These are phyloP conservation scores for Ceriops tagal DNA, from an alignment of 345 rosid genomes.

Conservation along the genomic window DNA sequence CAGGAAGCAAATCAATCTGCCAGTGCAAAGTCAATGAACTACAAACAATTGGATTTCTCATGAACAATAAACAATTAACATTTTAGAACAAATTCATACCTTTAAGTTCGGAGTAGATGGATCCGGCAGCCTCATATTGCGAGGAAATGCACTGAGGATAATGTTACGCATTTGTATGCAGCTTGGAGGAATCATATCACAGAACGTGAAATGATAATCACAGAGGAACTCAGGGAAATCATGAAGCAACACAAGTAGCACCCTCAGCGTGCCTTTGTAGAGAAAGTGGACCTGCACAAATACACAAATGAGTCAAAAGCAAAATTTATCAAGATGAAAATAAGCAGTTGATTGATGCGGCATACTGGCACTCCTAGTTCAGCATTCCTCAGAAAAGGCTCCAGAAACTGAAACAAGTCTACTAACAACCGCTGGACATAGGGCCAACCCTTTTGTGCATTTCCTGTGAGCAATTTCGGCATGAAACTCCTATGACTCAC, in stretches of 20 bases:
- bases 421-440: constrained; percentile 82
- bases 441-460: constrained; percentile 95
- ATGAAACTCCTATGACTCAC: constrained; percentile 95
- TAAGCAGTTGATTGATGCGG: constrained; percentile 13
- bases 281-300: constrained; percentile 64
- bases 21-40: constrained; percentile 4
- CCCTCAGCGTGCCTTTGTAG: constrained; percentile 90
- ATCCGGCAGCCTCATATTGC: constrained; percentile 96
- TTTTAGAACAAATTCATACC: constrained; percentile 26
- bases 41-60: background rate
- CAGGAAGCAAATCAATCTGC: constrained; percentile 95
- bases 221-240: constrained; percentile 98
- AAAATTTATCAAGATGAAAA: background rate
- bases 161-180: constrained; percentile 99
- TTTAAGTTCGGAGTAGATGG: constrained; percentile 91
- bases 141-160: constrained; percentile 90
- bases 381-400: constrained; percentile 92
- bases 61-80: background rate
- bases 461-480: constrained; percentile 87
- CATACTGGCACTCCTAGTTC: constrained; percentile 80
- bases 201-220: constrained; percentile 93
- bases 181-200: constrained; percentile 98
- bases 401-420: constrained; percentile 89
- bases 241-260: constrained; percentile 88
- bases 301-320: background rate